These are phyloP conservation scores for Didymella pinodella DNA, from an alignment of 2,329 filamentous ascomycete species.

Conservation along the genomic window DNA sequence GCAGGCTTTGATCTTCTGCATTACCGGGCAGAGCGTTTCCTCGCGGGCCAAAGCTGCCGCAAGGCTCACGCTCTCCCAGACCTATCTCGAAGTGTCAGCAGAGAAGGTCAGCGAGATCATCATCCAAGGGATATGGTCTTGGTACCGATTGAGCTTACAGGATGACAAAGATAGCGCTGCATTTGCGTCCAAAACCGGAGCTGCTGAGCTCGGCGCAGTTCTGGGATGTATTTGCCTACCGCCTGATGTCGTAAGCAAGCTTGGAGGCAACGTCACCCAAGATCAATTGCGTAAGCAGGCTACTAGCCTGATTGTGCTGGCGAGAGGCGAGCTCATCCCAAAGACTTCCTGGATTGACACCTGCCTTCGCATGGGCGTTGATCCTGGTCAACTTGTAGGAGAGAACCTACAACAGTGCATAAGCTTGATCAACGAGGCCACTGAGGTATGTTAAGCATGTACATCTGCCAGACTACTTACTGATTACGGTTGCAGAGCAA, in stretches of 20 bases:
- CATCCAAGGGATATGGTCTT: slow-evolving; percentile 78
- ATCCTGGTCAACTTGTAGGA: slow-evolving; percentile 80
- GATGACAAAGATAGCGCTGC: slow-evolving; percentile 82
- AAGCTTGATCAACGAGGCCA: slow-evolving; percentile 67
- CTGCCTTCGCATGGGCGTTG: slow-evolving; percentile 79
- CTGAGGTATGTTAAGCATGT: slow-evolving; percentile 59
- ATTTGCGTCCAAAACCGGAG: slow-evolving; percentile 69
- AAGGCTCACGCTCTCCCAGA: slow-evolving; percentile 65
- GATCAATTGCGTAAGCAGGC: slow-evolving; percentile 72
- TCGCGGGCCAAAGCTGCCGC: slow-evolving; percentile 71
- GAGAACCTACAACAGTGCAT: slow-evolving; percentile 71
- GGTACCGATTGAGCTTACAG: slow-evolving; percentile 71
- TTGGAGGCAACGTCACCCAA: slow-evolving; percentile 56
- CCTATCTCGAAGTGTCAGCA: slow-evolving; percentile 68
- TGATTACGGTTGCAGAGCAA: slow-evolving; percentile 28
- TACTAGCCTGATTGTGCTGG: slow-evolving; percentile 78
- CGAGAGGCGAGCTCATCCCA: slow-evolving; percentile 78
- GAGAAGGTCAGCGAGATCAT: slow-evolving; percentile 68
- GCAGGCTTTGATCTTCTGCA: slow-evolving; percentile 81
- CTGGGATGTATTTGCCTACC: slow-evolving; percentile 70
- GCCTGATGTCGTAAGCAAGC: slow-evolving; percentile 58
- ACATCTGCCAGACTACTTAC: neutral
- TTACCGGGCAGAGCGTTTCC: slow-evolving; percentile 69
- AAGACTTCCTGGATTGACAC: slow-evolving; percentile 87
- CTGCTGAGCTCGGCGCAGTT: slow-evolving; percentile 67